Conservation (phyloP, 2,329 filamentous ascomycete genomes). For the Microcera coccophila region DNA sequence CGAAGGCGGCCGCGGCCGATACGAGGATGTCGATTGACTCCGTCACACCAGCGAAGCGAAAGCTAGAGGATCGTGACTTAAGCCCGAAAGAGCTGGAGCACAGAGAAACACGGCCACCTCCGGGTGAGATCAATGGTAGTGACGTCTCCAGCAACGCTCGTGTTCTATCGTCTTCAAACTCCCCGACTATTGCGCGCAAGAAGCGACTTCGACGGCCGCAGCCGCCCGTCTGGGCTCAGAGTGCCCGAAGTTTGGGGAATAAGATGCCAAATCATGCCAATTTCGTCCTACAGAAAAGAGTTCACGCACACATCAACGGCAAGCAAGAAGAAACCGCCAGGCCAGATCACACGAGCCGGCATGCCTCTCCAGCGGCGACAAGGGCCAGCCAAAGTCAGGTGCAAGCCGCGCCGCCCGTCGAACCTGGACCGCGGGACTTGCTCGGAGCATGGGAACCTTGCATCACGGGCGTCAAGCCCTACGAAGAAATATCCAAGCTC, state of each 20-base stretch:
- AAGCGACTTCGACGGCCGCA: slow-evolving; percentile 37
- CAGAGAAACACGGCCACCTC: slow-evolving; percentile 45
- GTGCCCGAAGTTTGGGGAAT: slow-evolving; percentile 32
- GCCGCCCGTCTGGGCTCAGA: slow-evolving; percentile 49
- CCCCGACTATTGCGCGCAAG: slow-evolving; percentile 36
- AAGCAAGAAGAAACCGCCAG: slow-evolving; percentile 29
- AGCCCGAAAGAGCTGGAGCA: slow-evolving; percentile 50
- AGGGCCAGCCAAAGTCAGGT: slow-evolving; percentile 27
- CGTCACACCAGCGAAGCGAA: slow-evolving; percentile 39
- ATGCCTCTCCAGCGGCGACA: slow-evolving; percentile 45
- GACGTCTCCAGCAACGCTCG: slow-evolving; percentile 11
- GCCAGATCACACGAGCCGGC: slow-evolving; percentile 34
- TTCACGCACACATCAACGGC: slow-evolving; percentile 35
- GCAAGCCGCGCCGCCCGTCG: slow-evolving; percentile 21
- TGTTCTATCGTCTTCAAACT: slow-evolving; percentile 26
- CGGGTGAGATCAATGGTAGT: slow-evolving; percentile 47
- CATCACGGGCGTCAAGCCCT: slow-evolving; percentile 66
- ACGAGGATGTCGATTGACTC: slow-evolving; percentile 29
- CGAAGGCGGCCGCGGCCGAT: slow-evolving; percentile 14
- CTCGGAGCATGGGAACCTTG: slow-evolving; percentile 61
- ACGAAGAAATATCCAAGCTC: slow-evolving; percentile 68
- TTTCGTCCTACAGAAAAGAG: slow-evolving; percentile 26
- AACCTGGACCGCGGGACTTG: slow-evolving; percentile 32
- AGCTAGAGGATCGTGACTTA: slow-evolving; percentile 39
- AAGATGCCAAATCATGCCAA: slow-evolving; percentile 34